A percentile compares a stretch with the other conserved stretches of the same genome.
phyloP scores from a whole-genome alignment of 805 yeast species.

The Lachancea meyersii region DNA sequence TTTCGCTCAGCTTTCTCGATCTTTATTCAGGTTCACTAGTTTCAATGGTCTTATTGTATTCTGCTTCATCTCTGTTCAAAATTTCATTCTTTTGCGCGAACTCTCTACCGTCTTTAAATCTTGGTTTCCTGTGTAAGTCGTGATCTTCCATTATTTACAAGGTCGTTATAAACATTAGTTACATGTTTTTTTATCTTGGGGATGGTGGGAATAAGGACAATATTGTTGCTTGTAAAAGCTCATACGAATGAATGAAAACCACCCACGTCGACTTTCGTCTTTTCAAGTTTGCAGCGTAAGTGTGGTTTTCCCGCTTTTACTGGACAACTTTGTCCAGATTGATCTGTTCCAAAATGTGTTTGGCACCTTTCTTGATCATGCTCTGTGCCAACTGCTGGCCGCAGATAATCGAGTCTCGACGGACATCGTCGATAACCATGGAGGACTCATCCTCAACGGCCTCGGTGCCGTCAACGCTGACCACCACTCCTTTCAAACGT shows the following conservation, averaged over 20 bases:
- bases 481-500: slow-evolving; percentile 63
- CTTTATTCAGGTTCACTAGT: too few species aligned
- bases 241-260: too few species aligned
- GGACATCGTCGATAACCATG: slow-evolving; percentile 34
- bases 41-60: too few species aligned
- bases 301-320: slow-evolving; percentile 8
- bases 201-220: background rate
- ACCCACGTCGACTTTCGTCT: too few species aligned
- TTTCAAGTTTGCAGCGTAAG: background rate
- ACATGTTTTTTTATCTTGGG: background rate
- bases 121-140: slow-evolving; percentile 2
- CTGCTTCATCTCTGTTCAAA: too few species aligned
- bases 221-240: background rate
- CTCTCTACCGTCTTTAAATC: background rate
- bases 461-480: slow-evolving; percentile 74
- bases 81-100: too few species aligned
- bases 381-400: slow-evolving; percentile 66
- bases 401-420: slow-evolving; percentile 57
- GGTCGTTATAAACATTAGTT: slow-evolving; percentile 6
- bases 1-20: too few species aligned
- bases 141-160: slow-evolving; percentile 6
- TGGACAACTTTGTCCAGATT: slow-evolving; percentile 57
- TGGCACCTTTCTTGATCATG: slow-evolving; percentile 74
- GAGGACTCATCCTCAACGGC: slow-evolving; percentile 50
- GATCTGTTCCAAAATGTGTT: slow-evolving; percentile 70